These are phyloP conservation scores for Psilocybe cubensis DNA, from an alignment of 768 basidiomycete species.

Conservation along the genomic window DNA sequence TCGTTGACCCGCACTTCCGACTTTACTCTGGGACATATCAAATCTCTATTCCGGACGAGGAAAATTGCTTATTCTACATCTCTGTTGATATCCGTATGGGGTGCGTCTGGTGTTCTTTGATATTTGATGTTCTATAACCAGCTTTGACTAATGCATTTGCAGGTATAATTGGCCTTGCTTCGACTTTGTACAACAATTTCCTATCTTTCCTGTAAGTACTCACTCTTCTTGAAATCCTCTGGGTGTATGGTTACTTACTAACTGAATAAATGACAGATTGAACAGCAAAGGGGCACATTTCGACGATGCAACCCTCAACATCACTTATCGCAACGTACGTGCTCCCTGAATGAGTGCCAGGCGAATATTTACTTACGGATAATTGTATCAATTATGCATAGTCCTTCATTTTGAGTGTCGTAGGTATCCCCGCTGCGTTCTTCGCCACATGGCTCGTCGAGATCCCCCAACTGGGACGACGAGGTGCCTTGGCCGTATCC, in stretches of 20 bases:
- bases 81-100: constrained; percentile 58
- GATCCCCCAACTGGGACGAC: constrained; percentile 61
- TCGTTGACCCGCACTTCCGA: constrained; percentile 41
- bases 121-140: background rate
- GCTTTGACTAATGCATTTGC: background rate
- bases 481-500: constrained; percentile 66
- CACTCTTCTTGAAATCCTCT: background rate
- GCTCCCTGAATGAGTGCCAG: too few relatives aligned
- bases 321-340: constrained; percentile 71
- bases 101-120: constrained; percentile 23
- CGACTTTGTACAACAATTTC: constrained; percentile 66
- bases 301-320: constrained; percentile 66
- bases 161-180: constrained; percentile 77
- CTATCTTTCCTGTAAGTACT: constrained; percentile 23
- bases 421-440: constrained; percentile 72
- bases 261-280: constrained; percentile 44
- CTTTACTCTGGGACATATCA: constrained; percentile 46
- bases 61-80: constrained; percentile 72
- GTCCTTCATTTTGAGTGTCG: constrained; percentile 68
- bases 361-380: background rate
- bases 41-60: constrained; percentile 61
- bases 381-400: constrained; percentile 24
- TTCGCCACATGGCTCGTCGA: constrained; percentile 73
- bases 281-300: constrained; percentile 64
- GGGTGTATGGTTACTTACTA: background rate